Base-by-base conservation (phyloP, 2,329 filamentous ascomycete genomes). In the Colletotrichum simmondsii region DNA sequence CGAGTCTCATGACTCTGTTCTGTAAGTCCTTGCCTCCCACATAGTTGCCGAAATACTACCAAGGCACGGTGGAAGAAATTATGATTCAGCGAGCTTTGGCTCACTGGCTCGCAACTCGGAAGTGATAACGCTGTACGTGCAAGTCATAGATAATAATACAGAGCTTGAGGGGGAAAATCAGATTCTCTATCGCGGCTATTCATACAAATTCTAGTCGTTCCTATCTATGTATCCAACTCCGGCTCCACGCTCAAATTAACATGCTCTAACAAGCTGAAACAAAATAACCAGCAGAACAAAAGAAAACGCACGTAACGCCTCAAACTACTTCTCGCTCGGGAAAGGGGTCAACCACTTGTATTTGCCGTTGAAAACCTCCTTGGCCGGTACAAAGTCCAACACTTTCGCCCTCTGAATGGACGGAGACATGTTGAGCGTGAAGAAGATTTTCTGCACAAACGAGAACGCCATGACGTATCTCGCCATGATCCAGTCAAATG, bases 401-500 rank as follows among this genome's bases (percentile, higher is more conserved):
- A 77, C 74, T 24, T 65, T 63, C 1, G 64, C 65, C 54, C 65
- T 75, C 42, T 61, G 73, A 2, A 76, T 68, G 3, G 10, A 28
- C 3, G 74, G 74, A 2, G 73, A 69, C 11, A 74, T 65, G 4
- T 72, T 52, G 11, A 70, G 71, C 5, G 46, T 30, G 4, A 74
- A 16, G 11, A 75, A 32, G 2, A 75, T 66, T 11, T 26, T 65
- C 11, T 73, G 52, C 2, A 76, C 53, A 16, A 75, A 65, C 2
- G 32, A 30, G 24, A 14, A 71, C 1, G 58, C 75, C 26, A 78
- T 6, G 8, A 79, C 32, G 42, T 76, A 77, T 19, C 77, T 73
- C 7, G 70, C 75, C 3, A 77, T 19, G 7, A 80, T 22, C 42
- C 76, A 78, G 35, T 77, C 78, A 7, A 71, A 26, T n/a, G 68